phyloP scores from a whole-genome alignment of 140 eudicot species.

The Eryngium alpinum region DNA sequence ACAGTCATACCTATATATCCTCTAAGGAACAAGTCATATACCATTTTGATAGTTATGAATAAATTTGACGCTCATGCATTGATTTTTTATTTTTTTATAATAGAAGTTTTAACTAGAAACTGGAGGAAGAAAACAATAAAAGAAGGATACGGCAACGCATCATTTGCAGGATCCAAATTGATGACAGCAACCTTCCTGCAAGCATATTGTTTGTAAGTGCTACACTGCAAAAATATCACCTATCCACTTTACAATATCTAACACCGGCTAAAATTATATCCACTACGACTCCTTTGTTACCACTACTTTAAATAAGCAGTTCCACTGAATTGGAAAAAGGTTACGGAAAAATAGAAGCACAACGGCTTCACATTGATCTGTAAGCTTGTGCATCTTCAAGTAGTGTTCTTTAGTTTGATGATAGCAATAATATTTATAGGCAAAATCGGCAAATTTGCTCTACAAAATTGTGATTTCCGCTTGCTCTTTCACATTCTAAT shows the following conservation, averaged over 20 bases:
- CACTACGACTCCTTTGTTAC: background rate
- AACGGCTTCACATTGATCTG: background rate
- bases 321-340: background rate
- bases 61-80: background rate
- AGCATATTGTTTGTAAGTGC: constrained; percentile 4
- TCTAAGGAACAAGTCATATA: constrained; percentile 26
- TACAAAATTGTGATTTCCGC: background rate
- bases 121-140: background rate
- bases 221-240: background rate
- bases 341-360: background rate
- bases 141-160: constrained; percentile 76
- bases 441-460: background rate
- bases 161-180: constrained; percentile 95
- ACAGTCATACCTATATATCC: constrained; percentile 66
- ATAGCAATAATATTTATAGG: background rate
- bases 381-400: background rate
- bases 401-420: background rate
- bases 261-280: background rate
- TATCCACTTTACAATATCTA: background rate
- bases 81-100: constrained; percentile 9
- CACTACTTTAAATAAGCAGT: background rate
- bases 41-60: background rate
- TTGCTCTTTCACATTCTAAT: background rate
- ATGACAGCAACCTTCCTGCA: constrained; percentile 92
- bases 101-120: background rate